Conservation (phyloP, 352 stramenopile genomes). For the Phytophthora pinifolia region DNA sequence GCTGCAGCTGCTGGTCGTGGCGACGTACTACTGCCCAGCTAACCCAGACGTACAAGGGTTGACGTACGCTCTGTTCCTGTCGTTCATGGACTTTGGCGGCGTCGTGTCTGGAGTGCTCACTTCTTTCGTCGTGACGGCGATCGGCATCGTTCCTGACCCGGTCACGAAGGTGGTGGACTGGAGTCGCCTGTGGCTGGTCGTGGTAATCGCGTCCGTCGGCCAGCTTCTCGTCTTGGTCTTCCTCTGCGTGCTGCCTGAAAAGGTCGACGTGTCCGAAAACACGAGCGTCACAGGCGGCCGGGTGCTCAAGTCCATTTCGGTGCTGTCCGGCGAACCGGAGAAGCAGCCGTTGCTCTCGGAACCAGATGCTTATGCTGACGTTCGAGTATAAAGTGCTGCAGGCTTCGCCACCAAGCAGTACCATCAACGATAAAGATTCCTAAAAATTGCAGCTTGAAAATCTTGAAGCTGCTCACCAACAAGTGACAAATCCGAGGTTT, state of each 20-base stretch:
- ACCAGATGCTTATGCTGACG: slow-evolving; percentile 22
- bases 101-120: slow-evolving; percentile 68
- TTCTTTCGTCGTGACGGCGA: slow-evolving; percentile 46
- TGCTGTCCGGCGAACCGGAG: slow-evolving; percentile 30
- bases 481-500: slow-evolving; percentile 3
- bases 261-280: slow-evolving; percentile 38
- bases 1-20: slow-evolving; percentile 77
- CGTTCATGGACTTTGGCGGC: slow-evolving; percentile 86
- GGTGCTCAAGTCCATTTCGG: slow-evolving; percentile 10
- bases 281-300: neutral
- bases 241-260: slow-evolving; percentile 67
- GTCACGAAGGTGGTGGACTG: slow-evolving; percentile 60
- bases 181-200: slow-evolving; percentile 57
- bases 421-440: neutral
- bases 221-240: slow-evolving; percentile 75
- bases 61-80: slow-evolving; percentile 81
- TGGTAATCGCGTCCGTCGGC: slow-evolving; percentile 53
- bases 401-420: too few species aligned
- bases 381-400: slow-evolving; percentile 24
- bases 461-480: neutral
- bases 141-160: slow-evolving; percentile 64
- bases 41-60: slow-evolving; percentile 60
- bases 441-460: neutral
- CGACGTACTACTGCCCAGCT: slow-evolving; percentile 77
- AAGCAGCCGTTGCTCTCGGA: slow-evolving; percentile 49